phyloP scores from a whole-genome alignment of 169 alveolate species.

The Cryptosporidium sp. region DNA sequence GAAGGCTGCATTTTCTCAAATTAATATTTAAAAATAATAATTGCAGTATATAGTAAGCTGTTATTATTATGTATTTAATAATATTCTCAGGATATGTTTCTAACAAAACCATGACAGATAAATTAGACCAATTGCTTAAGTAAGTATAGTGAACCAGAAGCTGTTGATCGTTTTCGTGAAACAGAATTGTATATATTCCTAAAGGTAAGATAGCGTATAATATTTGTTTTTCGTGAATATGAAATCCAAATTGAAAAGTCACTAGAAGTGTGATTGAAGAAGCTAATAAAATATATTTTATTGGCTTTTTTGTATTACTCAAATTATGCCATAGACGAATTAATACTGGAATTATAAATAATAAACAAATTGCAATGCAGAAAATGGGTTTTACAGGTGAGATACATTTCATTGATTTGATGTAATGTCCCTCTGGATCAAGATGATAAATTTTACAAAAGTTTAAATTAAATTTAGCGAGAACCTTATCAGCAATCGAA shows the following conservation, averaged over 20 bases:
- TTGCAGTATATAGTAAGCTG: neutral
- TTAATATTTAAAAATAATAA: slow-evolving; percentile 1
- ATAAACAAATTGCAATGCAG: slow-evolving; percentile 21
- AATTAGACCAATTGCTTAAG: slow-evolving; percentile 39
- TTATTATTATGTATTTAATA: slow-evolving; percentile 43
- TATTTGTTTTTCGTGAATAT: slow-evolving; percentile 55
- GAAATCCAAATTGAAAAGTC: slow-evolving; percentile 46
- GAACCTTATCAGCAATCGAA: slow-evolving; percentile 23
- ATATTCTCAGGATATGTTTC: slow-evolving; percentile 50
- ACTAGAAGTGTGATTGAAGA: slow-evolving; percentile 41
- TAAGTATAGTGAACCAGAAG: neutral
- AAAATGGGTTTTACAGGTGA: slow-evolving; percentile 52
- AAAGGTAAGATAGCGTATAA: slow-evolving; percentile 23
- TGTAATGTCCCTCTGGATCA: slow-evolving; percentile 57
- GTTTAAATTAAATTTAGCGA: neutral
- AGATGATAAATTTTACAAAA: neutral
- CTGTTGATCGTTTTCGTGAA: neutral
- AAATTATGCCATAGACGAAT: neutral
- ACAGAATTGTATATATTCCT: slow-evolving; percentile 28
- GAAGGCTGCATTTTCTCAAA: neutral
- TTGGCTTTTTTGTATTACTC: neutral
- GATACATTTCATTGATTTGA: slow-evolving; percentile 48
- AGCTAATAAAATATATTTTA: neutral
- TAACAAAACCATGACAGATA: slow-evolving; percentile 35
- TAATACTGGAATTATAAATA: slow-evolving; percentile 14